Percentiles rank a stretch among this genome's conserved stretches.
These are phyloP conservation scores for Zygotorulaspora sp. DNA, from an alignment of 805 yeast species.

Conservation along the genomic window DNA sequence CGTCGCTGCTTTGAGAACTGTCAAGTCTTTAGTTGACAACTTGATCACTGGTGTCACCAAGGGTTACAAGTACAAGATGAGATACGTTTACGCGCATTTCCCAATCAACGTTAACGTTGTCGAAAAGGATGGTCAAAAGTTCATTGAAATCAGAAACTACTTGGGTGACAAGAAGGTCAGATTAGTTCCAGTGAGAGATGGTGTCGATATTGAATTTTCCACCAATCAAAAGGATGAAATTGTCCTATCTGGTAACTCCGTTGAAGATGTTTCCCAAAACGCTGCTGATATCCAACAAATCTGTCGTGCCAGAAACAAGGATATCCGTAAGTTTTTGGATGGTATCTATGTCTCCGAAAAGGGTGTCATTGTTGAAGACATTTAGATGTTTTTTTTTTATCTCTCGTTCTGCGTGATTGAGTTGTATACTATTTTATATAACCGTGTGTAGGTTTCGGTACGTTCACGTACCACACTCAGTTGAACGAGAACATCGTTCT, in stretches of 20 bases:
- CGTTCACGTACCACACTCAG: slow-evolving; percentile 2
- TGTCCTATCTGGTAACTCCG: slow-evolving; percentile 63
- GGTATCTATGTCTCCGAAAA: slow-evolving; percentile 99
- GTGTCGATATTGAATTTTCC: slow-evolving; percentile 82
- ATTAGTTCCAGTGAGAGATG: slow-evolving; percentile 77
- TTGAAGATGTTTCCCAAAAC: slow-evolving; percentile 19
- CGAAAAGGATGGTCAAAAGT: slow-evolving; percentile 67
- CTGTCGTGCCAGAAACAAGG: slow-evolving; percentile 99
- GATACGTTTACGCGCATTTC: slow-evolving; percentile 99
- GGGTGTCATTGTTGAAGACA: slow-evolving; percentile 69
- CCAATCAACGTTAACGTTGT: slow-evolving; percentile 96
- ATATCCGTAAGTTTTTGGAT: slow-evolving; percentile 99
- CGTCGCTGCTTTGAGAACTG: slow-evolving; percentile 99
- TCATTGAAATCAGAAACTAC: slow-evolving; percentile 97
- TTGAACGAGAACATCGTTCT: too few species aligned
- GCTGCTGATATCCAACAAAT: slow-evolving; percentile 67
- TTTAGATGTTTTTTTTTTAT: background rate
- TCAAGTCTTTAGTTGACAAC: slow-evolving; percentile 90
- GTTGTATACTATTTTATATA: slow-evolving; percentile 1
- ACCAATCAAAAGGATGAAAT: slow-evolving; percentile 91
- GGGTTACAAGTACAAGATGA: slow-evolving; percentile 99
- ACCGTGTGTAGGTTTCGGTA: background rate
- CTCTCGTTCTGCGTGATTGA: background rate
- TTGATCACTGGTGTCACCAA: slow-evolving; percentile 97
- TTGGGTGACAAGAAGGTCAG: slow-evolving; percentile 99